Evolutionary conservation across 2,329 filamentous ascomycete genomes (phyloP).

Genomic region (Botrytis elliptica): DNA sequence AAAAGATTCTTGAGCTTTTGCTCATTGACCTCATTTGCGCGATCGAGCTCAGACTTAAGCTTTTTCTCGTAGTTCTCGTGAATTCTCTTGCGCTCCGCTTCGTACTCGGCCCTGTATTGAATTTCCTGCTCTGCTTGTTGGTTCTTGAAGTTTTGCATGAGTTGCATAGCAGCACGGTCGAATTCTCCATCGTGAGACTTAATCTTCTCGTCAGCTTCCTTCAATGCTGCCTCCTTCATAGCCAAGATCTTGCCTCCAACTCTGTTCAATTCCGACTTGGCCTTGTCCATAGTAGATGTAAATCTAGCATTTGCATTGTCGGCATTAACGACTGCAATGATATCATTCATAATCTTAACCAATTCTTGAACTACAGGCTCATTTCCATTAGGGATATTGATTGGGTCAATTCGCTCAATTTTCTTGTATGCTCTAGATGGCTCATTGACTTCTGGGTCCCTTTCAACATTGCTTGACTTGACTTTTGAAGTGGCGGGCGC

Average conservation of each 20-base stretch:
- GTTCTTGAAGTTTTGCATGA: constrained; percentile 83
- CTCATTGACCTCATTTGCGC: constrained; percentile 76
- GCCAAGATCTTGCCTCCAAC: constrained; percentile 75
- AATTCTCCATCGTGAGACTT: constrained; percentile 67
- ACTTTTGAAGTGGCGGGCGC: constrained; percentile 30
- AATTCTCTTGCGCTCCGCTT: constrained; percentile 78
- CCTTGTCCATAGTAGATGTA: constrained; percentile 74
- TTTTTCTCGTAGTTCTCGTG: constrained; percentile 76
- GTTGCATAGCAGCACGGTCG: constrained; percentile 79
- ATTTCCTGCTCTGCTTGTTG: constrained; percentile 79
- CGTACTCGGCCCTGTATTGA: constrained; percentile 85
- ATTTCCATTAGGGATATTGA: constrained; percentile 70
- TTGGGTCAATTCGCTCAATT: constrained; percentile 69
- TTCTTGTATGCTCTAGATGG: constrained; percentile 63
- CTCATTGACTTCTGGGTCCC: constrained; percentile 63
- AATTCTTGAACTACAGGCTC: constrained; percentile 91
- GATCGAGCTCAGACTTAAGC: constrained; percentile 74
- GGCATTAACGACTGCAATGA: constrained; percentile 89
- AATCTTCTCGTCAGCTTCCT: constrained; percentile 69
- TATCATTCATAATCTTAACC: constrained; percentile 92
- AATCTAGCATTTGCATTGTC: constrained; percentile 78
- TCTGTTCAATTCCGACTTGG: constrained; percentile 77
- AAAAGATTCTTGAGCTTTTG: constrained; percentile 82
- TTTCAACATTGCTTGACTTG: constrained; percentile 33
- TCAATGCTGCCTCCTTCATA: constrained; percentile 69